Evolutionary conservation across 129 eudicot species (phyloP).

Genomic region (Chrysanthemum makinoi): DNA sequence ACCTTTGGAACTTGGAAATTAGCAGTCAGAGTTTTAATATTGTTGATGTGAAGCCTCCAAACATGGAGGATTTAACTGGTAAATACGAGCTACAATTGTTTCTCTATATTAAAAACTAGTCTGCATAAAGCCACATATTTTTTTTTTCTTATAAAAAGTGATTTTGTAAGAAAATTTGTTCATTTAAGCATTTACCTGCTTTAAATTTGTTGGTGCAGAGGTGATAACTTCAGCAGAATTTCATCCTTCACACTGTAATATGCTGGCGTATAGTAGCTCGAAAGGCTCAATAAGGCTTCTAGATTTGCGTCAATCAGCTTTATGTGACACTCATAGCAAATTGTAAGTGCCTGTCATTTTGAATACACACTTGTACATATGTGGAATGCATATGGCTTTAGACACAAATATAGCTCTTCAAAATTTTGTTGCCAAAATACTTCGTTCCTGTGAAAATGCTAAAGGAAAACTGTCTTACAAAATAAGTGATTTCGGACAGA

Average conservation of each 20-base stretch:
- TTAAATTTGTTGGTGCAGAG: conserved; percentile 56
- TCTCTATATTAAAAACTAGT: neutral
- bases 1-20: conserved; percentile 96
- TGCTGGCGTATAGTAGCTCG: conserved; percentile 93
- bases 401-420: too few species aligned
- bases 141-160: neutral
- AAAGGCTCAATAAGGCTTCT: conserved; percentile 92
- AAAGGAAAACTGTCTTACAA: too few species aligned
- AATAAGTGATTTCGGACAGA: too few species aligned
- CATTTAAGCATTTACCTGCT: too few species aligned
- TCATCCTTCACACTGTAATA: conserved; percentile 92
- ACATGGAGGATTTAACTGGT: conserved; percentile 99
- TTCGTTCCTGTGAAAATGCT: too few species aligned
- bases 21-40: conserved; percentile 92
- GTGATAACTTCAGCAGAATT: conserved; percentile 96
- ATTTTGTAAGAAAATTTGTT: too few species aligned
- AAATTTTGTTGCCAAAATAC: too few species aligned
- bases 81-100: conserved; percentile 6
- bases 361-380: neutral
- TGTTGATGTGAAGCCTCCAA: conserved; percentile 89
- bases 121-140: neutral
- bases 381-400: neutral
- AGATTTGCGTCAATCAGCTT: conserved; percentile 92
- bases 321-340: conserved; percentile 86
- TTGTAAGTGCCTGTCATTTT: conserved; percentile 51